Percentiles rank a stretch among this genome's conserved stretches.
Evolutionary conservation across 805 yeast species (phyloP).

Genomic region (Saccharomycopsis olivae): DNA sequence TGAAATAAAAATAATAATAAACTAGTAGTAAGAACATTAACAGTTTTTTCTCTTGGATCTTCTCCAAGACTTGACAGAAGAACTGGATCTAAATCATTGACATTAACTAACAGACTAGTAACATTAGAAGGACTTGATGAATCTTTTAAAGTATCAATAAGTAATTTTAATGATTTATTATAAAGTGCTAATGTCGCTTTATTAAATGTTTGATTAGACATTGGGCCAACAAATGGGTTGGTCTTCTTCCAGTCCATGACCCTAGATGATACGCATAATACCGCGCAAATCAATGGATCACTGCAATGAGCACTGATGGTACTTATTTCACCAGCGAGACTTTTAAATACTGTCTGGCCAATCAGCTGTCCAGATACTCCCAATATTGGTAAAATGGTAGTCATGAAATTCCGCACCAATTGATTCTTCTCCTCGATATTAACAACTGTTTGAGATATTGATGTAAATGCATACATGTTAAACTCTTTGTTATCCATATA

Average conservation of each 20-base stretch:
- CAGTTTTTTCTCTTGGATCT: background rate
- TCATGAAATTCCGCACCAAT: slow-evolving; percentile 8
- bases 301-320: background rate
- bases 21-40: slow-evolving; percentile 1
- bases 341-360: background rate
- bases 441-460: background rate
- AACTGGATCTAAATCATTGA: too few relatives aligned
- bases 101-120: too few relatives aligned
- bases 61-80: background rate
- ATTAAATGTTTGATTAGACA: background rate
- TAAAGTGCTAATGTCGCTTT: slow-evolving; percentile 3
- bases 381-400: slow-evolving; percentile 11
- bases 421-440: slow-evolving; percentile 3
- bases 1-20: slow-evolving; percentile 13
- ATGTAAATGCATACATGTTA: background rate
- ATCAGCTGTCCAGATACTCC: background rate
- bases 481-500: background rate
- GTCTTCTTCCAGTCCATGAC: slow-evolving; percentile 3
- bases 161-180: slow-evolving; percentile 7
- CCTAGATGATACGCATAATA: slow-evolving; percentile 11
- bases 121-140: background rate
- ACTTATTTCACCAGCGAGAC: background rate
- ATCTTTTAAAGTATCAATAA: slow-evolving; percentile 2
- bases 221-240: background rate
- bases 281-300: slow-evolving; percentile 4